These are phyloP conservation scores for Sugiyamaella floridensis DNA, from an alignment of 805 yeast species.

Conservation along the genomic window DNA sequence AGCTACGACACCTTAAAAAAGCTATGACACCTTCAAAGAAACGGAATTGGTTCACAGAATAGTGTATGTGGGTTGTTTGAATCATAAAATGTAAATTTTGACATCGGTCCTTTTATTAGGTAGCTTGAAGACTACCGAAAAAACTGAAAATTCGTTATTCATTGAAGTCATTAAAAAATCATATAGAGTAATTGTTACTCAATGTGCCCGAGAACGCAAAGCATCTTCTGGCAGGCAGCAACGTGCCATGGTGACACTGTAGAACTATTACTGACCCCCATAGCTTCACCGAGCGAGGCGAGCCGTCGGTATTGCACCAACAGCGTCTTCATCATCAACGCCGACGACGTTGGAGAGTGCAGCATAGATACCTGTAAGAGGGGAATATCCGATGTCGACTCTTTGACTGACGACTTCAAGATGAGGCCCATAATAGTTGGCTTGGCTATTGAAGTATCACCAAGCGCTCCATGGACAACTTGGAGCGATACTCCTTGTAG, in stretches of 20 bases:
- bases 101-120: background rate
- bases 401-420: conserved; percentile 14
- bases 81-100: too few species aligned
- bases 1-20: conserved; percentile 20
- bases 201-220: conserved; percentile 7
- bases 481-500: conserved; percentile 3
- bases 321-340: conserved; percentile 26
- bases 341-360: conserved; percentile 19
- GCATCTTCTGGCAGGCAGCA: conserved; percentile 28
- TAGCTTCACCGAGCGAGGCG: conserved; percentile 30
- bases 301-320: conserved; percentile 33
- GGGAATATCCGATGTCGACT: conserved; percentile 6
- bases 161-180: background rate
- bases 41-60: too few species aligned
- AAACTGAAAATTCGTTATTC: background rate
- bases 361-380: conserved; percentile 23
- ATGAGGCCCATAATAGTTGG: conserved; percentile 20
- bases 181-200: background rate
- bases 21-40: conserved; percentile 21
- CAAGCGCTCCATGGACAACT: background rate
- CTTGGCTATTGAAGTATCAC: conserved; percentile 1
- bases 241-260: conserved; percentile 36
- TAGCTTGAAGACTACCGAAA: background rate
- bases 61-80: too few species aligned
- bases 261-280: conserved; percentile 28